phyloP scores from a whole-genome alignment of 108 stramenopile species.

The Hondaea fermentalgiana region DNA sequence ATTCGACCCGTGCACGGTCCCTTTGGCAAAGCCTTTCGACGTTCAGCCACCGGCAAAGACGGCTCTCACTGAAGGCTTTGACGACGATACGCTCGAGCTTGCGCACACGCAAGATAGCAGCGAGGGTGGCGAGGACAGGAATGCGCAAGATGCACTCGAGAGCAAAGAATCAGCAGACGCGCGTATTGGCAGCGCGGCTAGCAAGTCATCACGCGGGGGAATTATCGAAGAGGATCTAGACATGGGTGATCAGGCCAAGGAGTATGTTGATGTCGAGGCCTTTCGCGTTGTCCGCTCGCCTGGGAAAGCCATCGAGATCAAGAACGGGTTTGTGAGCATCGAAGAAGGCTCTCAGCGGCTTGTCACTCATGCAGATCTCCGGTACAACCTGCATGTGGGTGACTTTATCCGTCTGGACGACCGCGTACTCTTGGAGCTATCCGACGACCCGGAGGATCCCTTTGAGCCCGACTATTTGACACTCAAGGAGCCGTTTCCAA shows the following conservation, averaged over 20 bases:
- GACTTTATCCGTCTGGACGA: not conserved
- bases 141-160: too few relatives aligned
- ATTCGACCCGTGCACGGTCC: not conserved
- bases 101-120: too few relatives aligned
- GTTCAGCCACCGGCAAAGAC: not conserved
- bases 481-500: not conserved
- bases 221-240: not conserved
- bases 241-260: not conserved
- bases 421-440: not conserved
- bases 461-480: not conserved
- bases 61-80: too few relatives aligned
- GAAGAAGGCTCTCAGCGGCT: not conserved
- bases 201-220: not conserved
- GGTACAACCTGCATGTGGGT: not conserved
- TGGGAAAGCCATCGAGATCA: not conserved
- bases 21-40: not conserved
- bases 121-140: too few relatives aligned
- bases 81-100: too few relatives aligned
- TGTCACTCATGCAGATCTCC: not conserved
- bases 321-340: not conserved
- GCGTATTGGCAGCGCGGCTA: not conserved
- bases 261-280: not conserved
- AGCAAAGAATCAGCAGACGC: too few relatives aligned
- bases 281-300: not conserved
- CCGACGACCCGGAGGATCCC: not conserved